Conservation (phyloP, 768 basidiomycete genomes). For the Stropharia rugosoannulata region DNA sequence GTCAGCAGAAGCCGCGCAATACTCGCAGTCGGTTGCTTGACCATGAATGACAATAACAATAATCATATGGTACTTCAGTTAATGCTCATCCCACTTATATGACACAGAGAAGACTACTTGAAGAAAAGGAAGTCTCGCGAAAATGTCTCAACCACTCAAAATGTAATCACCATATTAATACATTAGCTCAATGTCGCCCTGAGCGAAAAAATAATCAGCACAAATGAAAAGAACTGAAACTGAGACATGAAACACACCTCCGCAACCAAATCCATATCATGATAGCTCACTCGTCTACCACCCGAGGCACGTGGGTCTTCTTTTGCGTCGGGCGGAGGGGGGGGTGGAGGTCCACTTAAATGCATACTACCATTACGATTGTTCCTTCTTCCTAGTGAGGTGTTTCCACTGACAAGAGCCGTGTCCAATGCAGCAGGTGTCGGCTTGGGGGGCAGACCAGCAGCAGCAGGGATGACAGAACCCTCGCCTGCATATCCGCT, state of each 20-base stretch:
- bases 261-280: constrained; percentile 93
- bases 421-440: constrained; percentile 51
- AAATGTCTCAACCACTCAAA: not conserved
- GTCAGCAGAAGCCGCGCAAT: too few relatives aligned
- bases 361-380: constrained; percentile 32
- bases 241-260: constrained; percentile 45
- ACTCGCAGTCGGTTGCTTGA: too few relatives aligned
- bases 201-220: constrained; percentile 14
- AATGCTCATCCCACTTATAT: constrained; percentile 2
- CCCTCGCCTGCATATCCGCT: constrained; percentile 63
- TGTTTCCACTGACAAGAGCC: constrained; percentile 52
- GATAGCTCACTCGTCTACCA: constrained; percentile 88
- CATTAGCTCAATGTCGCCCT: constrained; percentile 64
- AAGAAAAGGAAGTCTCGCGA: not conserved
- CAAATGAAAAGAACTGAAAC: constrained; percentile 2
- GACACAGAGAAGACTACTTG: constrained; percentile 2
- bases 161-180: constrained; percentile 30
- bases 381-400: constrained; percentile 36
- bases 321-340: constrained; percentile 85
- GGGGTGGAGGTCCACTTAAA: constrained; percentile 59
- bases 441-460: constrained; percentile 82
- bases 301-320: constrained; percentile 91
- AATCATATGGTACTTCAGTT: not conserved
- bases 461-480: constrained; percentile 55
- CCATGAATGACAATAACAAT: not conserved